Evolutionary conservation across 2,329 filamentous ascomycete genomes (phyloP), one percentile per base, ranked within the genome.

Genomic region (Fusarium nelsonii): DNA sequence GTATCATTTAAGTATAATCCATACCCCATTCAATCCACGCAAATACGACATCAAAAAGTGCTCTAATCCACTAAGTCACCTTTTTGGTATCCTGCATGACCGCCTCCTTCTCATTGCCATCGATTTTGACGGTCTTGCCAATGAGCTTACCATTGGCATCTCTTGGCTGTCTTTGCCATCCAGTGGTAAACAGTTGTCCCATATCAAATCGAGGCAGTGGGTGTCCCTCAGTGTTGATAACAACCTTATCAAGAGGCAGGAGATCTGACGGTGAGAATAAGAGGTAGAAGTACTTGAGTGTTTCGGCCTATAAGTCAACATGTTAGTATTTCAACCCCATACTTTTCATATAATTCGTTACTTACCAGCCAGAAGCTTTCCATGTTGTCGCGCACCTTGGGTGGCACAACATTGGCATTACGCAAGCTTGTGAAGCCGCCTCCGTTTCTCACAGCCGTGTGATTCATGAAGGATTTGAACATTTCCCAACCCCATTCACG

Each of bases 401-500:
- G 89, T 20, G 94, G 94, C 11, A 96, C 80, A 7, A 81, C 80
- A 70, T 91, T 90, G 28, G 94, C 94, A 76, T 97, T 88, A 18
- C 85, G 85, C 65, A 98, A 84, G 70, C 91, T 94, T 1, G 92
- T 93, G 77, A 97, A 98, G 0, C 94, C 94, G 39, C 90, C 90
- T 37, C 89, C 89, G 39, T 94, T 91, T 43, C 88, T 85, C 4
- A 97, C 91, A 8, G 91, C 88, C 1, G 93, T 97, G 79, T 97
- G 87, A 74, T 93, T 91, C 79, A 95, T 85, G 77, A 99, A 99
- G 1, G 91, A 90, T 78, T 93, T 90, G 82, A 99, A 99, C 90
- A 99, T 98, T 73, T 97, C 91, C 96, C 96, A 99, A 15, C 96
- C 96, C 95, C 95, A 98, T 74, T 97, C 90, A 28, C 96, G 88